Percentiles rank a stretch among this genome's conserved stretches.
Conservation (phyloP, 768 basidiomycete species). For the Kwoniella sp. region DNA sequence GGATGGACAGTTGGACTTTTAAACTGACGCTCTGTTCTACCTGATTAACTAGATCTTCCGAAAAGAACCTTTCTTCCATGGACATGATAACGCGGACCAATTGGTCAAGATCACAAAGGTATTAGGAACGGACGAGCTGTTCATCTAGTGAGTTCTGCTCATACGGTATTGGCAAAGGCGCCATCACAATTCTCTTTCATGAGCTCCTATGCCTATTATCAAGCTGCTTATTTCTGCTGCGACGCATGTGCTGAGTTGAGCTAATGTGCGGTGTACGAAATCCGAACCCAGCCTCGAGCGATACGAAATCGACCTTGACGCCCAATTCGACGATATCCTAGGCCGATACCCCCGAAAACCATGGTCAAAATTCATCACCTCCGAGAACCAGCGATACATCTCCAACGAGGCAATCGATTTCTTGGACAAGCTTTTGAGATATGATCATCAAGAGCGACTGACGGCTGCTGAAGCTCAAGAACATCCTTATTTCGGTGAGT, state of each 20-base stretch:
- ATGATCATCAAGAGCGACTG: constrained; percentile 94
- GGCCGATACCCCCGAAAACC: constrained; percentile 93
- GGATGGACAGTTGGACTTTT: no score
- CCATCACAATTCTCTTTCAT: no score
- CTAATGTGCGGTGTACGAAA: no score
- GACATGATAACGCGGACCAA: constrained; percentile 98
- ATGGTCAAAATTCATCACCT: constrained; percentile 93
- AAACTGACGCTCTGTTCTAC: no score
- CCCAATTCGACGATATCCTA: constrained; percentile 93
- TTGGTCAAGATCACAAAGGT: constrained; percentile 98
- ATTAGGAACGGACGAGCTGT: constrained; percentile 91
- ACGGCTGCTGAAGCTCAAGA: constrained; percentile 90
- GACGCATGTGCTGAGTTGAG: constrained; percentile 3
- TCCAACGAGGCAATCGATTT: constrained; percentile 97
- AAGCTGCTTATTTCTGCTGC: no score
- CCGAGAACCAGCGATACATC: constrained; percentile 89
- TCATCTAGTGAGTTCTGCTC: constrained; percentile 64
- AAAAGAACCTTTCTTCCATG: constrained; percentile 99
- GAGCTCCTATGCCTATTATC: no score
- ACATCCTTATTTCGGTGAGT: constrained; percentile 79
- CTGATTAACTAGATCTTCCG: constrained; percentile 99
- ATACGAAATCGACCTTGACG: constrained; percentile 90
- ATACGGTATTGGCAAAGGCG: neutral
- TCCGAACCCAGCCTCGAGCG: constrained; percentile 56
- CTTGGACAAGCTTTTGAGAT: constrained; percentile 89